These are phyloP conservation scores for Roridomyces roridus DNA, from an alignment of 768 basidiomycete genomes.

Conservation along the genomic window DNA sequence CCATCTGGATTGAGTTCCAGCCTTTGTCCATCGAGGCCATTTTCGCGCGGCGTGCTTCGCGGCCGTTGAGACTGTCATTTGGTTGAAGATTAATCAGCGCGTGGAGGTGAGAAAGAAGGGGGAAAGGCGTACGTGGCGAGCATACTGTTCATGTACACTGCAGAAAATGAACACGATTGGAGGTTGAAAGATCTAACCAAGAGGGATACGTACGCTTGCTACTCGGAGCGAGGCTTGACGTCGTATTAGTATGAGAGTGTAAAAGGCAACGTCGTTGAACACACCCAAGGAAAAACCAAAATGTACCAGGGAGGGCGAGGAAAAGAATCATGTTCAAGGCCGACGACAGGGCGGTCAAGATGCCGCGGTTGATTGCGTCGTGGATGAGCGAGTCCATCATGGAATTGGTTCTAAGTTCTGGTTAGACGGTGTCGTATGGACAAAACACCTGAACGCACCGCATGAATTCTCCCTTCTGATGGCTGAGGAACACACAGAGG, in stretches of 20 bases:
- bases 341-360: slow-evolving; percentile 18
- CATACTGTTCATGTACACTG: slow-evolving; percentile 26
- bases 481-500: slow-evolving; percentile 14
- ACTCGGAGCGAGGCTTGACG: slow-evolving; percentile 7
- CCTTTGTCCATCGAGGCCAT: slow-evolving; percentile 12
- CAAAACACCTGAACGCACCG: neutral
- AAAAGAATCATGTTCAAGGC: slow-evolving; percentile 17
- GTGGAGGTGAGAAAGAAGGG: too few species aligned
- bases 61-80: slow-evolving; percentile 22
- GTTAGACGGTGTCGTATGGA: neutral
- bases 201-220: slow-evolving; percentile 11
- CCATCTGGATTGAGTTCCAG: slow-evolving; percentile 21
- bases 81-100: neutral
- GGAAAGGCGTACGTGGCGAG: slow-evolving; percentile 13
- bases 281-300: slow-evolving; percentile 19
- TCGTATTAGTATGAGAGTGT: too few species aligned
- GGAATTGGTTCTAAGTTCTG: slow-evolving; percentile 8
- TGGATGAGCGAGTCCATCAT: slow-evolving; percentile 21
- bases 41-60: slow-evolving; percentile 5
- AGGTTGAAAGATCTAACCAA: neutral
- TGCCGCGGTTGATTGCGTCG: slow-evolving; percentile 19
- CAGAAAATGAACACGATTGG: neutral
- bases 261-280: too few species aligned
- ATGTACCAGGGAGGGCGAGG: slow-evolving; percentile 17
- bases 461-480: slow-evolving; percentile 15